Percentiles rank a stretch among this genome's conserved stretches.
Evolutionary conservation across 192 early-diverging fungal species (phyloP).

Genomic region (Coemansia sp.): DNA sequence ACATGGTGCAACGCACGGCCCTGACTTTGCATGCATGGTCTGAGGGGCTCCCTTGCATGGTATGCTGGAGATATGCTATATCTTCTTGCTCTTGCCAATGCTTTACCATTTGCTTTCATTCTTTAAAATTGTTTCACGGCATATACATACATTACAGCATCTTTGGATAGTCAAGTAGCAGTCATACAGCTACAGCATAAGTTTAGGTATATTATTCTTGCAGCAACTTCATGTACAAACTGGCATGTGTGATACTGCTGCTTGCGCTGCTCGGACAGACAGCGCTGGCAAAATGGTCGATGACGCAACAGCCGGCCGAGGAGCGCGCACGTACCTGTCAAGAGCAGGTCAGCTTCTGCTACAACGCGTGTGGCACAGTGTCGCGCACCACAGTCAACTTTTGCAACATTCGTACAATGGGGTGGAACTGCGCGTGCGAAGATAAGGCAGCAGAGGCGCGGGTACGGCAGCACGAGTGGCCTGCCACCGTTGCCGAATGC

Average conservation of each 20-base stretch:
- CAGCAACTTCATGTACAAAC: background rate
- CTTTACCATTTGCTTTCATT: background rate
- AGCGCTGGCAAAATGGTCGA: slow-evolving; percentile 34
- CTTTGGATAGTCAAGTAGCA: background rate
- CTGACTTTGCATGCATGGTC: background rate
- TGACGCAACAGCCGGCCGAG: slow-evolving; percentile 36
- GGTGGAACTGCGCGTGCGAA: slow-evolving; percentile 50
- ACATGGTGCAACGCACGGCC: background rate
- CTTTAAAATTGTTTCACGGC: background rate
- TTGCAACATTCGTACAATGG: slow-evolving; percentile 54
- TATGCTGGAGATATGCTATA: background rate
- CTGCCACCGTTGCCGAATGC: slow-evolving; percentile 38
- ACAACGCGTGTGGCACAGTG: slow-evolving; percentile 43
- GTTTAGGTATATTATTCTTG: background rate
- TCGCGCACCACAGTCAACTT: slow-evolving; percentile 37
- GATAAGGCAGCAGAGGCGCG: slow-evolving; percentile 19
- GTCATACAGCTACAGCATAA: background rate
- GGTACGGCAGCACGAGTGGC: slow-evolving; percentile 43
- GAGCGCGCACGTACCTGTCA: slow-evolving; percentile 50
- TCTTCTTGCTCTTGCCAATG: background rate
- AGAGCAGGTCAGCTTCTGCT: slow-evolving; percentile 53
- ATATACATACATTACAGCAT: background rate
- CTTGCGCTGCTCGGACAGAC: slow-evolving; percentile 3
- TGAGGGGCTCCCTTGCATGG: background rate
- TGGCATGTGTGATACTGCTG: background rate